Evolutionary conservation across 23 red algal species (phyloP).

Genomic region (Gracilaria vermiculophylla): DNA sequence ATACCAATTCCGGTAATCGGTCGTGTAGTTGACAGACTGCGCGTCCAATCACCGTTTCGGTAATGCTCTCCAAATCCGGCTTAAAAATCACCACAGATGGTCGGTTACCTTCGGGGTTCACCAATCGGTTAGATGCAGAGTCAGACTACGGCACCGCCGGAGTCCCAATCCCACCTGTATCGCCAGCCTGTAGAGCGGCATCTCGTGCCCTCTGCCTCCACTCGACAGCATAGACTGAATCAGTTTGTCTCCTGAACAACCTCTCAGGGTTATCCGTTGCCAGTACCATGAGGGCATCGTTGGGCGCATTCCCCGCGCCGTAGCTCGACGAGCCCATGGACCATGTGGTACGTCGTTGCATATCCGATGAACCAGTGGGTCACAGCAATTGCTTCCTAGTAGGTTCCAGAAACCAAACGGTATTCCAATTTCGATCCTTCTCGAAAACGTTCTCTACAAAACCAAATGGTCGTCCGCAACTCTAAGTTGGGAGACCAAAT

Average conservation of each 20-base stretch:
- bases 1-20: neutral
- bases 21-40: neutral
- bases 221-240: neutral
- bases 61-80: neutral
- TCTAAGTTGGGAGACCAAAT: no score
- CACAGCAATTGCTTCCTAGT: no score
- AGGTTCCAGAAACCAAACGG: no score
- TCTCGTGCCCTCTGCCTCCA: neutral
- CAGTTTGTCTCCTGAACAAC: neutral
- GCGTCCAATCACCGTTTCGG: neutral
- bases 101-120: neutral
- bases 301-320: neutral
- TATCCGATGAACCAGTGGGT: no score
- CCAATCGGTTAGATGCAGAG: neutral
- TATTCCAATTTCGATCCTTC: no score
- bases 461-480: no score
- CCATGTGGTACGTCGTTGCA: no score
- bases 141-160: neutral
- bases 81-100: neutral
- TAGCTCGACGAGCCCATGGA: neutral
- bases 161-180: neutral
- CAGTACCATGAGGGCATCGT: neutral
- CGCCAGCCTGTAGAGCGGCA: neutral
- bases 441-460: no score
- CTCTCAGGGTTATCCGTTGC: neutral